Evolutionary conservation across 768 basidiomycete species (phyloP), one percentile per base, ranked within the genome.

Genomic region (Serendipita sp.): DNA sequence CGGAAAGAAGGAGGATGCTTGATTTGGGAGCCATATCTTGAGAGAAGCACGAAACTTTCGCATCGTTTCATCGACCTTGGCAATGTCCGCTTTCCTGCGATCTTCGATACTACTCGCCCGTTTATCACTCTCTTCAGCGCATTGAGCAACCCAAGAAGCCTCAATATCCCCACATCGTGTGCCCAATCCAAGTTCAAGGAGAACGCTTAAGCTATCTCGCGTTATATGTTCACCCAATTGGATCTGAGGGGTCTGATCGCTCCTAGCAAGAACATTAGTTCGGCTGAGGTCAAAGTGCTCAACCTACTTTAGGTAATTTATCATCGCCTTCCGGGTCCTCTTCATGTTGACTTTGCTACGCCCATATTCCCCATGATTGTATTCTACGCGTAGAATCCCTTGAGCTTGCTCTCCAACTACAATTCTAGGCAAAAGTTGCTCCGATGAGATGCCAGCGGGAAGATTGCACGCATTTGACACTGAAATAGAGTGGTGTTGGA

Each of bases 361-460:
- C 2, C 47, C 47, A 4, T 15, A 32, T 47, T 18, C 45, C 16
- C 45, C 52, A 1, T 66, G 47, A 62, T 63, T 63, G 66, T 73
- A 70, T n/a, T 68, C 65, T 4, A 71, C 70, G 0, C 75, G 76
- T 68, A 80, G 64, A 63, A 80, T 75, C 1, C 73, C 79, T 66
- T 79, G 78, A 1, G 65, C 28, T 1, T 75, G 75, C 67, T 80
- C 79, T 2, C 79, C 78, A 38, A 66, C 69, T 18, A 80, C 0
- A 80, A 70, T 45, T 64, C 69, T 1, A 76, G 76, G 62, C 56
- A 3, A 71, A 66, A 0, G 64, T 62, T 1, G 15, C 3, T 52
- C 23, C 8, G 46, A 28, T 23, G 7, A 8, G 2, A 32, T 16
- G 11, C 8, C 5, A 7, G 16, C 13, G 15, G 66, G 36, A 18